Conservation (phyloP, 2,329 filamentous ascomycete species). For the Diatrype stigma region DNA sequence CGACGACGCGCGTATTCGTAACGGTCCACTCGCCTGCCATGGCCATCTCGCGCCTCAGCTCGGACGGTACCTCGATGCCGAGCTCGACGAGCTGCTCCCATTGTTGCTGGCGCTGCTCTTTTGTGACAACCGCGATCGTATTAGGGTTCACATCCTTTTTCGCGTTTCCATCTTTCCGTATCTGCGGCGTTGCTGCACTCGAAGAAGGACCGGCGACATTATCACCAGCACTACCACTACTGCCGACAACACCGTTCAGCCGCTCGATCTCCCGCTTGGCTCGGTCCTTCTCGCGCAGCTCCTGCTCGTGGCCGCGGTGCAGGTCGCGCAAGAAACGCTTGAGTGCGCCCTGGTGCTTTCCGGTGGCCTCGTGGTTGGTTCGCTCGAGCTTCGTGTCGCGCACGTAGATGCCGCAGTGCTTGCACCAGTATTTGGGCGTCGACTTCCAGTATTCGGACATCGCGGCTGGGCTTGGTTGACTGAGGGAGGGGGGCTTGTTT, state of each 20-base stretch:
- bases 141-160: too few species aligned
- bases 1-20: conserved; percentile 57
- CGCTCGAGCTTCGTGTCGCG: conserved; percentile 90
- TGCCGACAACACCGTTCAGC: conserved; percentile 68
- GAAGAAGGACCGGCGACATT: conserved; percentile 33
- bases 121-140: too few species aligned
- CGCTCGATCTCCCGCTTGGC: conserved; percentile 83
- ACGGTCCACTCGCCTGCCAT: conserved; percentile 86
- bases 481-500: too few species aligned
- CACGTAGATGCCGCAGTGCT: conserved; percentile 86
- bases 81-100: conserved; percentile 83
- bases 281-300: conserved; percentile 75
- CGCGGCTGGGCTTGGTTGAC: background rate
- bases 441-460: conserved; percentile 99
- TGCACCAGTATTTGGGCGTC: conserved; percentile 97
- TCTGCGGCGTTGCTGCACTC: conserved; percentile 9
- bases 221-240: background rate
- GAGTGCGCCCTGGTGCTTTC: conserved; percentile 76
- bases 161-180: conserved; percentile 4
- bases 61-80: conserved; percentile 79
- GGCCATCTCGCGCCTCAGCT: conserved; percentile 75
- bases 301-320: conserved; percentile 76
- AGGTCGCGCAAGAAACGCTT: conserved; percentile 88
- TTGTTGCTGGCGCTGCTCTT: conserved; percentile 74
- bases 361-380: conserved; percentile 83